Evolutionary conservation across 2,329 filamentous ascomycete genomes (phyloP), one percentile per base, ranked within the genome.

Genomic region (Graphilbum sp.): DNA sequence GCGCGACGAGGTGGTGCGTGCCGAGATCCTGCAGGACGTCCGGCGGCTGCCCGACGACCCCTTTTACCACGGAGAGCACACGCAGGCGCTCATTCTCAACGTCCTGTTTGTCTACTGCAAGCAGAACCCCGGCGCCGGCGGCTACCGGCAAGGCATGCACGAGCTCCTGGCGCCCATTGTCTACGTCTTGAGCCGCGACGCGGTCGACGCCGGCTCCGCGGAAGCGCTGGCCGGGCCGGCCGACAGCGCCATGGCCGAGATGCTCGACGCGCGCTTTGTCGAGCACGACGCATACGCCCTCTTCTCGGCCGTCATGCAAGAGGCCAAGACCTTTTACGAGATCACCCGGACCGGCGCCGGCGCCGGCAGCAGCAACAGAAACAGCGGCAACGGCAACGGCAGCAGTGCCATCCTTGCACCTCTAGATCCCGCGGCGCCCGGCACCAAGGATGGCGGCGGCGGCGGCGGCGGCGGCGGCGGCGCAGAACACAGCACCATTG

Each of bases 71-170:
- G 72, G 87, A 47, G 72, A 78, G 12, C 62, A 67, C 13, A 83
- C 82, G 1, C 90, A 96, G 55, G 68, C 66, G 32, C 81, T 84
- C 57, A 77, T 98, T 49, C 61, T 92, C 24, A 83, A 98, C 52
- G 76, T 95, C 24, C 65, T 98, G 25, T 98, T 96, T 57, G 72
- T 98, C 46, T 96, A 87, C 59, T 90, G 86, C 61, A 96, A 94
- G 57, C 69, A 92, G 38, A 84, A 96, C 51, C 84, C 84, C 2
- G 75, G 79, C 47, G 69, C 85, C 38, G 85, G 85, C 15, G 86
- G 75, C 16, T 98, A 98, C 54, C 75, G 90, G n/a, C 90, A 98
- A 60, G 90, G 90, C 11, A 98, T 98, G 88, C 90, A 98, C 54
- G 90, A 98, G 58, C 64, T 98, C 32, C 66, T 96, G 13, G 90